Evolutionary conservation across 805 yeast species (phyloP), one percentile per base, ranked within the genome.

Genomic region (Saccharomycopsis amapae): DNA sequence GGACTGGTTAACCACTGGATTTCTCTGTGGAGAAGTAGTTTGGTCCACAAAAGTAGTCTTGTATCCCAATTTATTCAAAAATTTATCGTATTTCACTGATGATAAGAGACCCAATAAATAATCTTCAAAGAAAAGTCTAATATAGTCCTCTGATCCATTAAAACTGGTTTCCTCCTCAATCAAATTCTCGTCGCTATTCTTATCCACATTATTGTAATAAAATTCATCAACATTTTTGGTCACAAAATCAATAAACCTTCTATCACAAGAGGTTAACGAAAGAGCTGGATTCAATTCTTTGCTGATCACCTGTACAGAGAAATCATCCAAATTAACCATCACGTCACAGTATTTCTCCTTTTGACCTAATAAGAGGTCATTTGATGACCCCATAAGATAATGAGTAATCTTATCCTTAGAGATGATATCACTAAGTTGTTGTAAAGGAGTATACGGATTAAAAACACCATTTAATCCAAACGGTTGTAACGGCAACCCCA

Each of bases 401-500:
- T 79, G 78, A 30, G 72, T 66, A 0, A 89, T 73, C 22, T 50
- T 50, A 42, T 71, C 73, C 1, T 68, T 65, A 18, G 73, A 71
- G 26, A 67, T 69, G 43, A 93, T 67, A 54, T 84, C 88, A 43
- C 83, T 84, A 46, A 90, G 66, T 58, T 90, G 97, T 61, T 90
- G 98, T 45, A 93, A 66, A 0, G 97, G 95, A n/a, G 89, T 72
- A 63, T 90, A 93, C 1, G 98, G 97, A 55, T 83, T 81, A 71
- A 94, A 89, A 49, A 90, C 72, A 1, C 94, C 88, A 37, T 94
- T 94, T 54, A 77, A 75, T 41, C 87, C 87, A 63, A 93, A 93
- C 1, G 88, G 62, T 55, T 83, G 89, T 41, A 93, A 66, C 0
- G 98, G 98, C 26, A 93, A 68, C 0, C 97, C 98, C 58, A 87